Base-by-base conservation (phyloP, 352 stramenopile genomes). In the Bremia lactucae region DNA sequence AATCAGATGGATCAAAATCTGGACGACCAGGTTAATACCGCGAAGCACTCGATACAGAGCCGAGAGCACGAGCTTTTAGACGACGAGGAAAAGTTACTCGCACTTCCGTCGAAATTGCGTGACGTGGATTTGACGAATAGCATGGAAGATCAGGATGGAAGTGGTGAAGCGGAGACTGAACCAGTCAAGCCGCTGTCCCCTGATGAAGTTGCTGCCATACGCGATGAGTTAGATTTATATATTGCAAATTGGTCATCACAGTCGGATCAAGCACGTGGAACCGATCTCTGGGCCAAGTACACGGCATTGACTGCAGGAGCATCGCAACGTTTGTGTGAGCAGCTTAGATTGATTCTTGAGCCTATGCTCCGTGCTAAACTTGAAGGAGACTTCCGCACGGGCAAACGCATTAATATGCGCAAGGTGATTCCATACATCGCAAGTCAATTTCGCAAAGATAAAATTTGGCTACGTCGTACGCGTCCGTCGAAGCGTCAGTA, bases 341-440 rank as follows among this genome's bases (percentile, higher is more conserved):
- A 99, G 55, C 78, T 99, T 10, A 79, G 96, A 1, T 72, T 99
- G 34, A 89, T 99, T 4, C 84, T 99, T 52, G 96, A 98, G 59
- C 96, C 97, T 2, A 96, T 97, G 61, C 76, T 99, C 41, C 93
- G 95, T 15, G 96, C 91, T 14, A 98, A 98, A 65, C 68, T 99
- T 10, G 83, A 96, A 57, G 96, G 96, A 8, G 96, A 99, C 57
- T 99, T 99, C 64, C 81, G 96, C 3, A 99, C 95, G 7, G 96
- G 96, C 24, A 99, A 99, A 66, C 76, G 96, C 42, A 98, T 99
- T 52, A 99, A 99, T 61, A 99, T 99, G 96, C 95, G 97, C 47
- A 96, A 97, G 48, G 96, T 99, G 39, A 99, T 99, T 68, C 84
- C 94, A 20, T 99, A 99, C 72, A 99, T 99, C 52, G 96, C 97